These are phyloP conservation scores for Pseudogymnoascus sp. DNA, from an alignment of 2,329 filamentous ascomycete genomes.

Conservation along the genomic window DNA sequence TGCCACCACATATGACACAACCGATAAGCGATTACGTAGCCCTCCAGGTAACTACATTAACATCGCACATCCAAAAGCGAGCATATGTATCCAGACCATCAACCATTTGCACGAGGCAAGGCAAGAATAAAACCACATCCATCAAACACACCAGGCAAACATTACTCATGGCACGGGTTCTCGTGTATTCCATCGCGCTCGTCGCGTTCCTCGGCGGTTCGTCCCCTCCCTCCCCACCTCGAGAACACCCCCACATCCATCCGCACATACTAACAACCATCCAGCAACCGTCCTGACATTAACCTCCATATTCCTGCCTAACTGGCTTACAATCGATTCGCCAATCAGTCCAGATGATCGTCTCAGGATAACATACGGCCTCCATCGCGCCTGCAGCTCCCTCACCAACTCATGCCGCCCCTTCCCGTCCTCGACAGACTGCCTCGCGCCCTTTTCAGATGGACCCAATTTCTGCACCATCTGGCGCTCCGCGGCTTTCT, in stretches of 20 bases:
- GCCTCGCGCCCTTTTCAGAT: conserved; percentile 38
- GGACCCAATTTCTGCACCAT: conserved; percentile 74
- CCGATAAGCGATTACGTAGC: conserved; percentile 11
- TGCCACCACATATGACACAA: not conserved
- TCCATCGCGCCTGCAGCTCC: conserved; percentile 75
- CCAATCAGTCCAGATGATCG: conserved; percentile 41
- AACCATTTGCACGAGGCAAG: not conserved
- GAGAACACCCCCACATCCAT: not conserved
- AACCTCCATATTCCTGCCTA: conserved; percentile 59
- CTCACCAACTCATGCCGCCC: conserved; percentile 55
- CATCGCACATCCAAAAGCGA: not conserved
- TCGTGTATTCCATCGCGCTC: conserved; percentile 37
- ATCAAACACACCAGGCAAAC: not conserved
- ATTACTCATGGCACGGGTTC: conserved; percentile 37
- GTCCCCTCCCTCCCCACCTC: conserved; percentile 24
- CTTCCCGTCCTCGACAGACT: conserved; percentile 65
- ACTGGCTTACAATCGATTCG: conserved; percentile 64
- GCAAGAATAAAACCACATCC: not conserved
- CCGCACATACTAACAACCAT: conserved; percentile 14
- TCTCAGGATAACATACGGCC: conserved; percentile 64
- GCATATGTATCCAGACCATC: conserved; percentile 9
- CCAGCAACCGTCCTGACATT: conserved; percentile 67
- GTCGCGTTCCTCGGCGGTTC: conserved; percentile 40
- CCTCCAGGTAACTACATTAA: conserved; percentile 2
- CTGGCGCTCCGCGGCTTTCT: conserved; percentile 83